Base-by-base conservation (phyloP, 208 protist species). In the Trypanosoma boissoni region DNA sequence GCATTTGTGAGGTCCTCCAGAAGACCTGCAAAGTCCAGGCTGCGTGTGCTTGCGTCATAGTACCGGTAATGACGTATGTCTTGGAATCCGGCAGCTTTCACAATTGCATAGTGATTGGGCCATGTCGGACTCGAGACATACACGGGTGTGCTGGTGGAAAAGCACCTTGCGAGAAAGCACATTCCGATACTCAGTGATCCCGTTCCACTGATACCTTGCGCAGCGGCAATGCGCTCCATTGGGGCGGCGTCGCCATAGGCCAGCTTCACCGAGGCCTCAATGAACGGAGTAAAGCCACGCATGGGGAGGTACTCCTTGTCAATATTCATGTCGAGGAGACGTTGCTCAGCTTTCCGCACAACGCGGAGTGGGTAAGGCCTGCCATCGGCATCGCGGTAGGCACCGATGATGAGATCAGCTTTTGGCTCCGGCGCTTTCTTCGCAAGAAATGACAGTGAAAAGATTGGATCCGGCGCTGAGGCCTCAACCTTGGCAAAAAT, bases 221-320 rank as follows among this genome's bases (percentile, higher is more conserved):
- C 65, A 1, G 65, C 88, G 14, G 80, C 94, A 23, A 97, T 45
- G 27, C 87, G 48, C 10, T 81, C 66, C 2, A 86, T 41, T 24
- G 74, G 60, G 31, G 81, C 65, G 20, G 74, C 59, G 18, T 86
- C 75, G 39, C 92, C 97, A 52, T 98, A 98, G 16, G 98, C 45
- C 0, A 99, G 37, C 50, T 86, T 74, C 24, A 88, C 51, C 7
- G 95, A 69, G 10, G 48, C 76, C 36, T 92, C 60, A 52, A 83
- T 68, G 64, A 99, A 99, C 4, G 65, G 75, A 3, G 68, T 42
- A 44, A 86, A 72, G 46, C 97, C 98, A 37, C 76, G 68, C 59
- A 99, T 98, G 41, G 97, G 96, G 1, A 98, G 67, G 83, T 99
- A 99, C 75, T 99, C 98, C 69, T 99, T 97, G 82, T 97, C 59